Evolutionary conservation across 768 basidiomycete genomes (phyloP).

Genomic region (Chalciporus pseudorubinellus): DNA sequence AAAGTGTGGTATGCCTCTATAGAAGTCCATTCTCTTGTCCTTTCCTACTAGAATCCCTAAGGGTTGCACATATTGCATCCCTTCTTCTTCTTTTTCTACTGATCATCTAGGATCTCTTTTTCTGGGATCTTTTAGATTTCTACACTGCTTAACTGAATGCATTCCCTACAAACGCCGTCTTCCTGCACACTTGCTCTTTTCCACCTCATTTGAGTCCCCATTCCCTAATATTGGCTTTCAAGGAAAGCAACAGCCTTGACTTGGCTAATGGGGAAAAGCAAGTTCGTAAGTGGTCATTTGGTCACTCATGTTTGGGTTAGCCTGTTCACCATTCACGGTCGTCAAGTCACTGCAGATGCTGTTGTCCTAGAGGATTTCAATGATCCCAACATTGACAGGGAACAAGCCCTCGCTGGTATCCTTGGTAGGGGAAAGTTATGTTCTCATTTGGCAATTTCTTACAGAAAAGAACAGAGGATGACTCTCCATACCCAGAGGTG

Average conservation of each 20-base stretch:
- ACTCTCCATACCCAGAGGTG: slow-evolving; percentile 84
- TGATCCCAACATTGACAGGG: slow-evolving; percentile 38
- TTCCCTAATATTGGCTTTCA: slow-evolving; percentile 20
- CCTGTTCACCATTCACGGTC: neutral
- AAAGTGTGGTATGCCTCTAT: no score
- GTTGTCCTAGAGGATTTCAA: slow-evolving; percentile 28
- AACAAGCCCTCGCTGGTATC: slow-evolving; percentile 24
- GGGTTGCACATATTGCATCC: no score
- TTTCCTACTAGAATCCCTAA: no score
- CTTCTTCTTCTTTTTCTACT: no score
- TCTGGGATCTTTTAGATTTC: no score
- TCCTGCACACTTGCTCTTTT: neutral
- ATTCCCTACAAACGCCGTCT: slow-evolving; percentile 14
- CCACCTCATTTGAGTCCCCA: neutral
- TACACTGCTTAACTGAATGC: neutral
- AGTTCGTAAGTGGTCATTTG: neutral
- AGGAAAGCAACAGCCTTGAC: slow-evolving; percentile 15
- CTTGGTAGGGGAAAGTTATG: slow-evolving; percentile 18
- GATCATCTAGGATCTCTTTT: no score
- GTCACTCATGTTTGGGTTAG: no score
- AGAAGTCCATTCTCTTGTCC: no score
- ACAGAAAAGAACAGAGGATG: slow-evolving; percentile 46
- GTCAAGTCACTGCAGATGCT: neutral
- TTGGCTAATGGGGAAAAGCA: slow-evolving; percentile 27
- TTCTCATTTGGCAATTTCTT: slow-evolving; percentile 13